Base-by-base conservation (phyloP, 2,329 filamentous ascomycete species). In the Neonectria sp. region DNA sequence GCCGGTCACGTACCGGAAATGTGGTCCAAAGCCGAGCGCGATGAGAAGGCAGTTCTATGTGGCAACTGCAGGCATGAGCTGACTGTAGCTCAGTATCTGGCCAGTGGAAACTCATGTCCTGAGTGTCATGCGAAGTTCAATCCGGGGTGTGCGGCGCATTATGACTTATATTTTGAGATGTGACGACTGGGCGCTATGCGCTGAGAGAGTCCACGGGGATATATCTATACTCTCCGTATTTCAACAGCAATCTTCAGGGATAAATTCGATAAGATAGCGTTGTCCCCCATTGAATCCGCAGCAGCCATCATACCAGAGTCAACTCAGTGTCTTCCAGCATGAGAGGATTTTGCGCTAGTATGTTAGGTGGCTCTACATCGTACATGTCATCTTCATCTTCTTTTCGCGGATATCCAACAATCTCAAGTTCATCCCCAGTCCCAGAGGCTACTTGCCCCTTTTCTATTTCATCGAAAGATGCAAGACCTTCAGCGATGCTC, bases 131-230 rank as follows among this genome's bases (percentile, higher is more conserved):
- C 64, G 4, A 37, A 51, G 4, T 69, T 69, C 21, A 69, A 69
- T 33, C 64, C 67, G 15, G 64, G 60, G n/a, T 69, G 67, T n/a
- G 45, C 60, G 21, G 55, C 33, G 9, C 67, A 69, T 45, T 69
- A 69, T 45, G 29, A 65, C n/a, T 24, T 69, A 27, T 69, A 69
- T 33, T 69, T 69, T 43, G 67, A 68, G 17, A 68, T 68, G 67
- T 62, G 64, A 48, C 3, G 8, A 40, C 11, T 2, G 8, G 37
- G 15, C 13, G 15, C 37, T 8, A 5, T 40, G 6, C 15, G 6
- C 6, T 8, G 37, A n/a, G 6, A 33, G 15, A 8, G 37, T 17
- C 6, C 4, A 40, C 13, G 33, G 15, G 4, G 9, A 7, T 15
- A 17, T 2, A 40, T 7, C 8, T 6, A 40, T 40, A 15, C 6